Conservation (phyloP, 768 basidiomycete genomes). For the Tulasnella sp. region DNA sequence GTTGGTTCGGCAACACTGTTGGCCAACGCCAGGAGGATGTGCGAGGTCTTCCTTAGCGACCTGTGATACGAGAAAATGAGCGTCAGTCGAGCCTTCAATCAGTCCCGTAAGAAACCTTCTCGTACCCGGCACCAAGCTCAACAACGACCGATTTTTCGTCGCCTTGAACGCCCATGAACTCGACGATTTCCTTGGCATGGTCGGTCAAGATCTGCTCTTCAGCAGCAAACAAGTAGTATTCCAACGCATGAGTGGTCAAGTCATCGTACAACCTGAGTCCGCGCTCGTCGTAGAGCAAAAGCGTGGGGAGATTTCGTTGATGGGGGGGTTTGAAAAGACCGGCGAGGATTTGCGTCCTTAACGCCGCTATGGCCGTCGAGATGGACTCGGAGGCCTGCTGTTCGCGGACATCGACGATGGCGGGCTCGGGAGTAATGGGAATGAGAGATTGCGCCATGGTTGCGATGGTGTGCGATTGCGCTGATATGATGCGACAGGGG, state of each 20-base stretch:
- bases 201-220: slow-evolving; percentile 78
- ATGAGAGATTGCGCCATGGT: background rate
- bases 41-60: slow-evolving; percentile 80
- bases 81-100: background rate
- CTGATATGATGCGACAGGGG: background rate
- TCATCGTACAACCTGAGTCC: slow-evolving; percentile 82
- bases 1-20: slow-evolving; percentile 27
- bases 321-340: slow-evolving; percentile 50
- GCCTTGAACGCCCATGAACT: slow-evolving; percentile 49
- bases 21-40: slow-evolving; percentile 66
- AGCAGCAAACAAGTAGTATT: slow-evolving; percentile 86
- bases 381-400: background rate
- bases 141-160: slow-evolving; percentile 53
- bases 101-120: background rate
- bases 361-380: slow-evolving; percentile 8
- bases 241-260: slow-evolving; percentile 65
- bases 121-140: slow-evolving; percentile 88
- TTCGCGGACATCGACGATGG: slow-evolving; percentile 15
- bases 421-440: background rate
- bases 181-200: slow-evolving; percentile 66
- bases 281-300: slow-evolving; percentile 77
- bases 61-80: slow-evolving; percentile 35
- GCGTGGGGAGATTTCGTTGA: slow-evolving; percentile 63
- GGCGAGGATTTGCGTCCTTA: slow-evolving; percentile 37
- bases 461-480: background rate